Base-by-base conservation (phyloP, 1,139 yeast genomes). In the Lodderomyces pseudojiufengensis region DNA sequence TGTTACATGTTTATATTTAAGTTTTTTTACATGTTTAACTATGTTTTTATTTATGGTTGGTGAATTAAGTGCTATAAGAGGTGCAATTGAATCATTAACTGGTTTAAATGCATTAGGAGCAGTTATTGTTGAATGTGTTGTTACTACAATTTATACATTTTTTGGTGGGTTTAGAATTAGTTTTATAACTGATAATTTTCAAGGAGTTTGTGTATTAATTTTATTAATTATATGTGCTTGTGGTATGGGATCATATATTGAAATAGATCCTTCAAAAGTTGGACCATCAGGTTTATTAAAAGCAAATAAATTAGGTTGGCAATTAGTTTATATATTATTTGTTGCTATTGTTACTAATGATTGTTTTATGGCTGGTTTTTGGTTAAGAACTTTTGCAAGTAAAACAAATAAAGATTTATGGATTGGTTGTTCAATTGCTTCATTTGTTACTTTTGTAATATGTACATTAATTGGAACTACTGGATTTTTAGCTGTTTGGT, bases 371-470 rank as follows among this genome's bases (percentile, higher is more conserved):
- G 78, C 95, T 24, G 95, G 95, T 0, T 88, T 88, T 57, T 90
- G 97, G 97, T 65, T 90, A 46, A 73, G 97, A 53, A 84, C 97
- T 0, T 90, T 90, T 66, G 95, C 97, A 3, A 82, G 95, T 11
- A 76, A 78, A 44, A 65, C 88, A 9, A 78, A 87, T 58, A 78
- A 70, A 49, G 96, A 88, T 52, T 70, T 90, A 50, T 61, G 75
- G 58, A 74, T 85, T 48, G 95, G 95, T 15, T 78, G 90, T 37
- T 66, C 80, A 2, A 62, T 88, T 42, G 95, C 96, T 1, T 73
- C 92, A 0, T 54, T 84, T 40, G 73, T 84, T 25, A 67, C 80
- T 29, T 76, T 84, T 40, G 65, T 70, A 14, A 70, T 87, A 41
- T 76, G 81, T 46, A 76, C 85, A 1, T 70, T 87, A 34, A 78